Evolutionary conservation across 1,284 basidiomycete genomes (phyloP).

Genomic region (Austroboletus niveus): DNA sequence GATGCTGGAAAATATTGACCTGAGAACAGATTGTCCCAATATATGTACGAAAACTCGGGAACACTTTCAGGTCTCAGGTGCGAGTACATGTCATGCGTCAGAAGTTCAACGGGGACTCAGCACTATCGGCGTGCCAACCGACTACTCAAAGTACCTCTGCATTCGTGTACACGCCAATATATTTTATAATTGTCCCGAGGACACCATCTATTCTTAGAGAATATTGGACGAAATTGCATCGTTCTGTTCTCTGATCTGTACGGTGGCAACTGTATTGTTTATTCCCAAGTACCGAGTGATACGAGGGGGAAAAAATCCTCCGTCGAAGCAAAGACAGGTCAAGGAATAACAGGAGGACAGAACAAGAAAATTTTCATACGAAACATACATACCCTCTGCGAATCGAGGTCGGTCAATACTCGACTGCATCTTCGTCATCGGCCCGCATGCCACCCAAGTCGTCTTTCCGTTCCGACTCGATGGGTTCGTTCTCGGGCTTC

Average conservation of each 20-base stretch:
- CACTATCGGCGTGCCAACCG: too few species aligned
- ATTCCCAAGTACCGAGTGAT: neutral
- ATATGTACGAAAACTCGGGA: too few species aligned
- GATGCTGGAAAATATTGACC: too few species aligned
- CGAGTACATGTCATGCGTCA: too few species aligned
- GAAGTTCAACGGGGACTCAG: too few species aligned
- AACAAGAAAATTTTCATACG: constrained; percentile 25
- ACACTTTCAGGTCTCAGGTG: too few species aligned
- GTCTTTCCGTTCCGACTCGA: constrained; percentile 44
- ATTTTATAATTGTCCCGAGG: too few species aligned
- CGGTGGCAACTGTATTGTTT: neutral
- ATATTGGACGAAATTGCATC: too few species aligned
- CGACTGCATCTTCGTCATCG: constrained; percentile 61
- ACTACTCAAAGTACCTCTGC: too few species aligned
- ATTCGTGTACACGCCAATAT: too few species aligned
- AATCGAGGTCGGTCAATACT: constrained; percentile 41
- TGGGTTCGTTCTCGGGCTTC: constrained; percentile 33
- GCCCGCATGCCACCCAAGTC: constrained; percentile 40
- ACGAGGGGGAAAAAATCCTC: neutral
- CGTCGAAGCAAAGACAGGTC: constrained; percentile 13
- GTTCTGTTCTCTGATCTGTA: neutral
- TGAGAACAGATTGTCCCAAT: too few species aligned
- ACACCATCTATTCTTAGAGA: too few species aligned
- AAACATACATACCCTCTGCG: constrained; percentile 24
- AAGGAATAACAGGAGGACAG: constrained; percentile 17